Conservation (phyloP, 2,329 filamentous ascomycete genomes). For the Talaromyces sp. region DNA sequence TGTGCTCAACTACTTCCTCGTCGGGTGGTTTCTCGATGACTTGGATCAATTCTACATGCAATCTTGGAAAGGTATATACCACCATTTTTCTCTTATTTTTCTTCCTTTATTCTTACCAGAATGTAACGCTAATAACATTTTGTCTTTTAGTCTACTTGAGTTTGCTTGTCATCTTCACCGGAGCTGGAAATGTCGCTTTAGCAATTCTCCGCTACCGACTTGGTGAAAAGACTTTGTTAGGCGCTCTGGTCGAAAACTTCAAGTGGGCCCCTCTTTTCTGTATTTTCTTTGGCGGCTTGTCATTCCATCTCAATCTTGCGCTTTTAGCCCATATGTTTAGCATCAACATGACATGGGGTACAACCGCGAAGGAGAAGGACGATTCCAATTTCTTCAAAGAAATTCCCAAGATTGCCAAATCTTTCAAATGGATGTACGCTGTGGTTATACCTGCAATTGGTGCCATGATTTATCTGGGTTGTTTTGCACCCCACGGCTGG, state of each 20-base stretch:
- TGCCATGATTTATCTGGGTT: conserved; percentile 30
- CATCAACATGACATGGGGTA: conserved; percentile 81
- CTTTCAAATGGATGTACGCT: conserved; percentile 69
- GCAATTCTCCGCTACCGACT: conserved; percentile 62
- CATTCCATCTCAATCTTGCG: conserved; percentile 73
- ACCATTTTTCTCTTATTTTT: conserved; percentile 30
- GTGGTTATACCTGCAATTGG: conserved; percentile 22
- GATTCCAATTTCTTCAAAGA: conserved; percentile 83
- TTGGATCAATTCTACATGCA: conserved; percentile 66
- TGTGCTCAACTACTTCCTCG: conserved; percentile 65
- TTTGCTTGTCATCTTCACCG: conserved; percentile 63
- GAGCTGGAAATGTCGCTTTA: conserved; percentile 58
- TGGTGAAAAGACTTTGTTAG: conserved; percentile 51
- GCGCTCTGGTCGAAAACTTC: conserved; percentile 54
- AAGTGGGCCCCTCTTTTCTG: conserved; percentile 62
- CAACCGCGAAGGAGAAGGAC: conserved; percentile 71
- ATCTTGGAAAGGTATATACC: conserved; percentile 58
- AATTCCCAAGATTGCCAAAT: conserved; percentile 71
- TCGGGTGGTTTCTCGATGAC: conserved; percentile 67
- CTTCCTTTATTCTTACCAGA: conserved; percentile 24
- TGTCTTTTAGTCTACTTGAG: conserved; percentile 20
- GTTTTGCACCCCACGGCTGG: conserved; percentile 36
- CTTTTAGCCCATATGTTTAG: conserved; percentile 78
- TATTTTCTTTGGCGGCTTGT: conserved; percentile 71
- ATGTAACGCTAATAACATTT: not conserved